phyloP scores from a whole-genome alignment of 2,329 filamentous ascomycete species.

The Sclerotinia spermophila region DNA sequence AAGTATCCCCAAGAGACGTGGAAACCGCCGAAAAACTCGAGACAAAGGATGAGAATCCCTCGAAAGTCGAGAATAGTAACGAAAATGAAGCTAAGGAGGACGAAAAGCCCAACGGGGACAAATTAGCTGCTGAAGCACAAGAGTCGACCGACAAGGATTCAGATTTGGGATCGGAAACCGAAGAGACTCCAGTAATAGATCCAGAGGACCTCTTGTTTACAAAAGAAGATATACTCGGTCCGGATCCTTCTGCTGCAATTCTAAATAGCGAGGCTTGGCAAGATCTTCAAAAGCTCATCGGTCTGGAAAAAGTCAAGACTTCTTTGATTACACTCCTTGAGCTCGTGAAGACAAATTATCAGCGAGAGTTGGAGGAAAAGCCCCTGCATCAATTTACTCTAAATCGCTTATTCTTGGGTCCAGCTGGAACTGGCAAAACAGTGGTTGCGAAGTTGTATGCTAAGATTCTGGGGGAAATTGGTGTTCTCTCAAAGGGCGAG shows the following conservation, averaged over 20 bases:
- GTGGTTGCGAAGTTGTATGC: slow-evolving; percentile 71
- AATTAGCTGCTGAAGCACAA: not conserved
- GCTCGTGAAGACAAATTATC: slow-evolving; percentile 51
- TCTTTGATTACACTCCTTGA: slow-evolving; percentile 54
- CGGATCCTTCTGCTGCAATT: slow-evolving; percentile 54
- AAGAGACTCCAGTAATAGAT: not conserved
- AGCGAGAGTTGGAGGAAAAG: slow-evolving; percentile 61
- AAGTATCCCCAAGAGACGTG: not conserved
- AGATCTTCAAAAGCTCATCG: slow-evolving; percentile 54
- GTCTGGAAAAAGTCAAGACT: slow-evolving; percentile 52
- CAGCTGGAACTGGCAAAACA: slow-evolving; percentile 74
- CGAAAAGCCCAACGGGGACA: not conserved
- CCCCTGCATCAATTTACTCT: slow-evolving; percentile 56
- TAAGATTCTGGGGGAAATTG: slow-evolving; percentile 58
- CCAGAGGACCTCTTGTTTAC: slow-evolving; percentile 43
- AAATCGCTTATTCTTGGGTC: slow-evolving; percentile 66
- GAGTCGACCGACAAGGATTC: not conserved
- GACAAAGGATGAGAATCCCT: not conserved
- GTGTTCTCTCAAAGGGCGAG: slow-evolving; percentile 51
- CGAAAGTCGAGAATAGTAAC: not conserved
- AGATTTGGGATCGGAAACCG: not conserved
- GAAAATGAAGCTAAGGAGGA: not conserved
- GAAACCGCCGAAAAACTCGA: not conserved
- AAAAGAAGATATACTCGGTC: slow-evolving; percentile 67
- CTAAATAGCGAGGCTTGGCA: slow-evolving; percentile 52